A percentile compares a stretch with the other conserved stretches of the same genome.
Conservation (phyloP, 2,329 filamentous ascomycete genomes). For the Karstenula rhodostoma region DNA sequence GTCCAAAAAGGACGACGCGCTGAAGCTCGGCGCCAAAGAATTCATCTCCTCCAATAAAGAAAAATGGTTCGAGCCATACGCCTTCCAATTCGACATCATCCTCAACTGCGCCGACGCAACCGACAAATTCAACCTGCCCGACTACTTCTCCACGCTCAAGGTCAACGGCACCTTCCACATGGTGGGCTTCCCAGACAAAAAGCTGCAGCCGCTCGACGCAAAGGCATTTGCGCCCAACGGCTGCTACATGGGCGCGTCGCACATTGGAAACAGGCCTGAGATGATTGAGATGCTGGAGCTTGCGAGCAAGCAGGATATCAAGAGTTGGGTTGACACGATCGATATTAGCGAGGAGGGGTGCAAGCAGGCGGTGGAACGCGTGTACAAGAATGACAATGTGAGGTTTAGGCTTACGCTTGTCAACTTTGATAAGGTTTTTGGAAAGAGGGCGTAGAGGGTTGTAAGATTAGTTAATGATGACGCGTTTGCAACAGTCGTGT, state of each 20-base stretch:
- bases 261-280: conserved; percentile 60
- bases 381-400: conserved; percentile 73
- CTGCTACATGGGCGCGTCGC: conserved; percentile 60
- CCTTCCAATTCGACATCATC: conserved; percentile 75
- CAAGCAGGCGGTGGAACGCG: conserved; percentile 72
- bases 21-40: conserved; percentile 67
- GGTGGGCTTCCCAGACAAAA: conserved; percentile 80
- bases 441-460: conserved; percentile 49
- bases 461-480: too few relatives aligned
- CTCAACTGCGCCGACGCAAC: conserved; percentile 77
- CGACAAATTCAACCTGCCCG: conserved; percentile 71
- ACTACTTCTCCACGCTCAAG: conserved; percentile 82
- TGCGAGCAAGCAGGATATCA: conserved; percentile 60
- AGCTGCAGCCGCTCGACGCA: conserved; percentile 73
- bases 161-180: conserved; percentile 82
- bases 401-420: conserved; percentile 76
- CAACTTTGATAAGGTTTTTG: conserved; percentile 73
- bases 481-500: too few relatives aligned
- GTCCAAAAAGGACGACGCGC: conserved; percentile 66
- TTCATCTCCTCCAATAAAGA: conserved; percentile 67
- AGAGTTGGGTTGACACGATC: conserved; percentile 69
- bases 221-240: conserved; percentile 81
- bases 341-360: conserved; percentile 75
- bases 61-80: conserved; percentile 64
- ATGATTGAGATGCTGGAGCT: conserved; percentile 62